These are phyloP conservation scores for Lachnellula willkommii DNA, from an alignment of 2,329 filamentous ascomycete genomes.

Conservation along the genomic window DNA sequence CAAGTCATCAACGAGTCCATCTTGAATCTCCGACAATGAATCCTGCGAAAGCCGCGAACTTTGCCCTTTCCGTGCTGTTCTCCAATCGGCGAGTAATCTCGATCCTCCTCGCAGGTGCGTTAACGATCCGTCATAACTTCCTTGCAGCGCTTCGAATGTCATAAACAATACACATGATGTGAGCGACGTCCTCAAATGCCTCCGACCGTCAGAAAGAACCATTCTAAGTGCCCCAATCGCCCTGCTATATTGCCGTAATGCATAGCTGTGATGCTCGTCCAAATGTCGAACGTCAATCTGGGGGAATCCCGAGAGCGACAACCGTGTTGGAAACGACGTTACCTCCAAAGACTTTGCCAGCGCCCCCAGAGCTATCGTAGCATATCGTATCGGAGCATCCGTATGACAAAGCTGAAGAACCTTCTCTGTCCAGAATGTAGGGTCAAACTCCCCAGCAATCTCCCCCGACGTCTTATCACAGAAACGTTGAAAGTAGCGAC, in stretches of 20 bases:
- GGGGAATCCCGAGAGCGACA: slow-evolving; percentile 30
- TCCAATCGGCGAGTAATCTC: slow-evolving; percentile 29
- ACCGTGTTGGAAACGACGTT: slow-evolving; percentile 27
- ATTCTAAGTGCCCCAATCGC: slow-evolving; percentile 27
- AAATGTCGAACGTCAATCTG: slow-evolving; percentile 29
- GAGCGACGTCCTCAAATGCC: slow-evolving; percentile 29
- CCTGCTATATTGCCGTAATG: slow-evolving; percentile 27
- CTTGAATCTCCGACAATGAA: slow-evolving; percentile 30
- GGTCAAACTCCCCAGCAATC: slow-evolving; percentile 29
- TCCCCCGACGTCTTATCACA: slow-evolving; percentile 30
- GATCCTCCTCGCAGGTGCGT: slow-evolving; percentile 30
- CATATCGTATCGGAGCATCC: slow-evolving; percentile 29
- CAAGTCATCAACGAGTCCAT: slow-evolving; percentile 30
- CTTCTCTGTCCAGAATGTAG: slow-evolving; percentile 31
- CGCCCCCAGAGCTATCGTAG: slow-evolving; percentile 29
- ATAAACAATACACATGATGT: slow-evolving; percentile 31
- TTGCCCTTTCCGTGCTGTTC: slow-evolving; percentile 27
- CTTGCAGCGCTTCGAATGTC: slow-evolving; percentile 30
- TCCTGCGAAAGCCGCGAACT: slow-evolving; percentile 29
- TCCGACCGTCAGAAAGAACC: slow-evolving; percentile 27
- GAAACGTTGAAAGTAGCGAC: slow-evolving; percentile 30
- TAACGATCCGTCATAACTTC: slow-evolving; percentile 29
- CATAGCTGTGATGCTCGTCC: slow-evolving; percentile 30
- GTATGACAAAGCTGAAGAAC: slow-evolving; percentile 30
- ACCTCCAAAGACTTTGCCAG: slow-evolving; percentile 29